Conservation (phyloP, 805 yeast genomes). For the Candida oleophila region DNA sequence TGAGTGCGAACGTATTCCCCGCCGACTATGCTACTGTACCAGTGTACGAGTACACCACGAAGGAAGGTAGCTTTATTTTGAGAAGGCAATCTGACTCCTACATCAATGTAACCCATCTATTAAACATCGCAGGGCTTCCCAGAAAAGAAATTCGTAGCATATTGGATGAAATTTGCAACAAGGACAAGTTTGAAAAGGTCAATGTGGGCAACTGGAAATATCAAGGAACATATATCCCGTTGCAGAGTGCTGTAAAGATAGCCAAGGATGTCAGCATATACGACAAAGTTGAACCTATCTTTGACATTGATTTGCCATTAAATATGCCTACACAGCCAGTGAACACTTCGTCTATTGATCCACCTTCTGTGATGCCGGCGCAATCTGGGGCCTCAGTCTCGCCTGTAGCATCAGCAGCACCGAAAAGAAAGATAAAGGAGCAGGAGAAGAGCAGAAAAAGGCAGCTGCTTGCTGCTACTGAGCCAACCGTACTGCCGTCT, state of each 20-base stretch:
- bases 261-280: background rate
- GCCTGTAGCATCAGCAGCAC: background rate
- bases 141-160: background rate
- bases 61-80: background rate
- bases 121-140: conserved; percentile 1
- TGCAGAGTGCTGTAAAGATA: background rate
- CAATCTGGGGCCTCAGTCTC: conserved; percentile 14
- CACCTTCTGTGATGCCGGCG: conserved; percentile 7
- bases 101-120: background rate
- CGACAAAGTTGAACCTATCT: background rate
- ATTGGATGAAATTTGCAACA: background rate
- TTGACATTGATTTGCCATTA: background rate
- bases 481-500: background rate
- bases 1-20: background rate
- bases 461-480: background rate
- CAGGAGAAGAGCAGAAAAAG: background rate
- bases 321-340: background rate
- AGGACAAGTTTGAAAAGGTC: background rate
- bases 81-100: background rate
- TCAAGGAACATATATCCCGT: background rate
- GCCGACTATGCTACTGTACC: conserved; percentile 2
- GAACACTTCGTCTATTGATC: background rate
- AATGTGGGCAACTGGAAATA: conserved; percentile 2
- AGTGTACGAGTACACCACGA: background rate
- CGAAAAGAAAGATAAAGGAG: background rate